These are phyloP conservation scores for Suillus fuscotomentosus DNA, from an alignment of 768 basidiomycete species.

Conservation along the genomic window DNA sequence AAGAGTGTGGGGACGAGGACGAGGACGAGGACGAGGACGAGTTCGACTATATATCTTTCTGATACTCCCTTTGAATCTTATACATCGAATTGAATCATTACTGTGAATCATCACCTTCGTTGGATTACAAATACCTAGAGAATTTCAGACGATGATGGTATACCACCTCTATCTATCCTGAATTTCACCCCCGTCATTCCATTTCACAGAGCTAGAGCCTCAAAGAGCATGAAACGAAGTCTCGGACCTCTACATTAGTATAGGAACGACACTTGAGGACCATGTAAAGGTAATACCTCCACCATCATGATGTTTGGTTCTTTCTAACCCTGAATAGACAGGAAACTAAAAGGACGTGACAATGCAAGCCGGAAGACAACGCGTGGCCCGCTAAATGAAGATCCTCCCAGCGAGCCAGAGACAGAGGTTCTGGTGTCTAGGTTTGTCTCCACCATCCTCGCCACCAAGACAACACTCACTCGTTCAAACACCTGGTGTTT, in stretches of 20 bases:
- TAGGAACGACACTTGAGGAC: constrained; percentile 88
- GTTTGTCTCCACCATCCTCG: no score
- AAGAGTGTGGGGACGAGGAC: no score
- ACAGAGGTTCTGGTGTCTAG: no score
- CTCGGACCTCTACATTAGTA: constrained; percentile 78
- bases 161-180: background rate
- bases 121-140: constrained; percentile 79
- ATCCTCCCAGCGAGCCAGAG: no score
- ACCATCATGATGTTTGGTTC: background rate
- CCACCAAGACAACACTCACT: no score
- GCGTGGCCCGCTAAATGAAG: constrained; percentile 46
- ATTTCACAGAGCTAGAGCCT: constrained; percentile 68
- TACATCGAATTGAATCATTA: no score
- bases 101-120: no score
- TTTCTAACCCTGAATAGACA: constrained; percentile 48
- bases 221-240: constrained; percentile 60
- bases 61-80: no score
- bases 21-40: no score
- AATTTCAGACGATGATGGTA: constrained; percentile 85
- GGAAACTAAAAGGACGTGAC: constrained; percentile 90
- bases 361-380: constrained; percentile 93
- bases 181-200: background rate
- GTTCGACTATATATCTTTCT: no score
- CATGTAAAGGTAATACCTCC: constrained; percentile 67
- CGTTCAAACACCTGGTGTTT: constrained; percentile 6